phyloP scores from a whole-genome alignment of 108 stramenopile species.

The Fistulifera pelliculosa region DNA sequence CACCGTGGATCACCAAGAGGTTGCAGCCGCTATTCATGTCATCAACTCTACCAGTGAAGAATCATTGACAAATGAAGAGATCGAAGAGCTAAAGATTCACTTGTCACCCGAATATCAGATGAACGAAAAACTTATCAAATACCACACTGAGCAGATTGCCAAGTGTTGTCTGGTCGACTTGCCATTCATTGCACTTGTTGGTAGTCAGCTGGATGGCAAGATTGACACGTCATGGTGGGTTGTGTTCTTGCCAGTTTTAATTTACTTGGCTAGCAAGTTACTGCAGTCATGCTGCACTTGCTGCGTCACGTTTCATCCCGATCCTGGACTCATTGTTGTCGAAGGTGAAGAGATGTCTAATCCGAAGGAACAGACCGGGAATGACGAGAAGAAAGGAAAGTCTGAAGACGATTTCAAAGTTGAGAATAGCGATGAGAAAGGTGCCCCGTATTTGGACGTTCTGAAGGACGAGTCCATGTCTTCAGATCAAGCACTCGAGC shows the following conservation, averaged over 20 bases:
- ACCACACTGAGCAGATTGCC: constrained; percentile 10
- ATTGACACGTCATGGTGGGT: constrained; percentile 56
- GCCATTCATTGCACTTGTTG: constrained; percentile 50
- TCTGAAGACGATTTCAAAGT: background rate
- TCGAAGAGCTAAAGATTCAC: constrained; percentile 21
- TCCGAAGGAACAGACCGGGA: background rate
- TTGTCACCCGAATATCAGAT: constrained; percentile 12
- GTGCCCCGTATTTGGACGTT: no score
- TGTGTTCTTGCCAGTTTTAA: constrained; percentile 61
- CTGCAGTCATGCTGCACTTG: constrained; percentile 1
- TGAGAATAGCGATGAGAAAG: background rate
- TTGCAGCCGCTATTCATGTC: constrained; percentile 3
- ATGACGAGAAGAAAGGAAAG: background rate
- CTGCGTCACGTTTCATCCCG: background rate
- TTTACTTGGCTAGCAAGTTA: constrained; percentile 22
- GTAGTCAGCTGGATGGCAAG: constrained; percentile 48
- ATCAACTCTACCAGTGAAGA: constrained; percentile 14
- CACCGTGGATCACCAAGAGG: constrained; percentile 14
- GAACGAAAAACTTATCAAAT: background rate
- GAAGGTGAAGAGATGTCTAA: no score
- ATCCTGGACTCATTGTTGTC: no score
- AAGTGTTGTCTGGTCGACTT: constrained; percentile 41
- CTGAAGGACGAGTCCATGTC: no score
- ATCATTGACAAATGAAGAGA: constrained; percentile 57
- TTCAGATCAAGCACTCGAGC: no score